These are phyloP conservation scores for Sicyos edulis DNA, from an alignment of 306 rosid species.

Conservation along the genomic window DNA sequence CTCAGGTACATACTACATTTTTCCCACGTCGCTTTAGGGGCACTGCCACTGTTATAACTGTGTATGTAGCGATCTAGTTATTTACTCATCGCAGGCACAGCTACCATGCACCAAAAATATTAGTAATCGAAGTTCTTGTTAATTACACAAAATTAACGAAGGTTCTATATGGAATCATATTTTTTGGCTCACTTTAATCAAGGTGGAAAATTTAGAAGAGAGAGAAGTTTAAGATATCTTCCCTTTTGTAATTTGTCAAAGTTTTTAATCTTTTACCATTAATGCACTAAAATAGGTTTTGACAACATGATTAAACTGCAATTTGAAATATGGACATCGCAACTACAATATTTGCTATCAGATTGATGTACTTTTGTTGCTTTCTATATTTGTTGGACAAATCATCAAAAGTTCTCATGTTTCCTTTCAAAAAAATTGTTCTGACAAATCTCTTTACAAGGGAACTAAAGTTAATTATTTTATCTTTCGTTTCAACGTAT, in stretches of 20 bases:
- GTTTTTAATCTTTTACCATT: not conserved
- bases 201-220: not conserved
- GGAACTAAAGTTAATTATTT: not conserved
- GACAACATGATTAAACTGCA: not conserved
- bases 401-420: too few relatives aligned
- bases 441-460: not conserved
- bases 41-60: not conserved
- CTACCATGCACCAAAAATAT: not conserved
- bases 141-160: not conserved
- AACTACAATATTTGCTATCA: not conserved
- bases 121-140: not conserved
- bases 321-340: not conserved
- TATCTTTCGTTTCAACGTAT: not conserved
- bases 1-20: slow-evolving; percentile 70
- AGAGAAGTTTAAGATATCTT: not conserved
- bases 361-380: slow-evolving; percentile 6
- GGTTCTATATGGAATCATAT: not conserved
- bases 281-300: not conserved
- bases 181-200: not conserved
- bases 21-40: slow-evolving; percentile 23
- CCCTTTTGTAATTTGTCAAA: not conserved
- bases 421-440: too few relatives aligned
- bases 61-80: not conserved
- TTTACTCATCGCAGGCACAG: not conserved
- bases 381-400: not conserved